Conservation (phyloP, 257 asterid species). For the Echium plantagineum region DNA sequence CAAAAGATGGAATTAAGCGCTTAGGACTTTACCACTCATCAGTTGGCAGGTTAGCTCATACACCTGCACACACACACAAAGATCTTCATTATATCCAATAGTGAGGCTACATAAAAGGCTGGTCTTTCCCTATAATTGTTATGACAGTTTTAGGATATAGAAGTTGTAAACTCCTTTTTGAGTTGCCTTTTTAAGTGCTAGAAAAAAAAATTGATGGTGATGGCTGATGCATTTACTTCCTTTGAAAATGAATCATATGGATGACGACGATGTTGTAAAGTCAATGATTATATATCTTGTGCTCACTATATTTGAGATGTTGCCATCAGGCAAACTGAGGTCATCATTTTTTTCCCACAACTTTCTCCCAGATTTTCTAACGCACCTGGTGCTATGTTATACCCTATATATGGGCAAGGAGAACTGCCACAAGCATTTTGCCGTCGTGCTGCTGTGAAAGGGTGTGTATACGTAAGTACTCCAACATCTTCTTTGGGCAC, state of each 20-base stretch:
- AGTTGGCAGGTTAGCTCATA: slow-evolving; percentile 58
- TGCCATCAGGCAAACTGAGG: not conserved
- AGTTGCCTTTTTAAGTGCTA: not conserved
- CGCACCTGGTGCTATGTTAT: slow-evolving; percentile 86
- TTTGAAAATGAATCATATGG: not conserved
- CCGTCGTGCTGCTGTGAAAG: slow-evolving; percentile 98
- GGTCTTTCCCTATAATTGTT: not conserved
- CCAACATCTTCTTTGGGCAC: not conserved
- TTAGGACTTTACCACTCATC: slow-evolving; percentile 74
- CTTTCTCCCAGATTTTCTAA: slow-evolving; percentile 55
- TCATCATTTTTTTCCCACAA: not conserved
- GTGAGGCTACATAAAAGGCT: not conserved
- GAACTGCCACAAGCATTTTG: slow-evolving; percentile 94
- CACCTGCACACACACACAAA: not conserved
- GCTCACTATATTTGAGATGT: no score
- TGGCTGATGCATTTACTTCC: not conserved
- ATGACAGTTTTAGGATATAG: not conserved
- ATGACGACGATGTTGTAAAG: not conserved
- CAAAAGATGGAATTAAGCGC: slow-evolving; percentile 55
- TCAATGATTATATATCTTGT: not conserved
- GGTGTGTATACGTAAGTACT: slow-evolving; percentile 68
- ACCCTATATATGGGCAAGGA: slow-evolving; percentile 90
- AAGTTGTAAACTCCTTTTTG: not conserved
- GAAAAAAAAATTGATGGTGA: not conserved
- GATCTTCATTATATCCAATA: not conserved